Percentiles rank a stretch among this genome's conserved stretches.
phyloP scores from a whole-genome alignment of 176 grass and related monocot genomes.

The Avena sativa region DNA sequence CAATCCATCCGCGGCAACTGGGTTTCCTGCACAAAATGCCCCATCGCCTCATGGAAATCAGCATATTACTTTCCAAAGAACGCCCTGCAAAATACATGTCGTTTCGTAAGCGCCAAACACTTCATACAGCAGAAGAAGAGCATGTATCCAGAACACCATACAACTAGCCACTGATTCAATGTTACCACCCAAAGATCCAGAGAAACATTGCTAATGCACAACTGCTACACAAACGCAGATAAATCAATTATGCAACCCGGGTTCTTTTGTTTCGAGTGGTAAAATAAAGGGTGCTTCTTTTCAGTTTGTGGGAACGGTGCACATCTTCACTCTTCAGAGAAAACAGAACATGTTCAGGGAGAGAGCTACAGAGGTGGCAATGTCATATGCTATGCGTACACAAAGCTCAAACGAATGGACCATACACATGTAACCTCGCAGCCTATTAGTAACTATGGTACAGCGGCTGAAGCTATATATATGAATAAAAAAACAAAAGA shows the following conservation, averaged over 20 bases:
- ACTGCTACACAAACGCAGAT: background rate
- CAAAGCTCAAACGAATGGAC: too few relatives aligned
- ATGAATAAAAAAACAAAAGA: too few relatives aligned
- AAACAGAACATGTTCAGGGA: background rate
- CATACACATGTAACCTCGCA: too few relatives aligned
- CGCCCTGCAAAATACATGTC: background rate
- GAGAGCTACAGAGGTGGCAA: conserved; percentile 10
- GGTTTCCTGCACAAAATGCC: background rate
- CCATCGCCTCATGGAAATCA: background rate
- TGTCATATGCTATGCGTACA: background rate
- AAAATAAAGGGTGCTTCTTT: background rate
- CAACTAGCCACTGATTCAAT: background rate
- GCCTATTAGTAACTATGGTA: too few relatives aligned
- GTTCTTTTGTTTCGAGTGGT: background rate
- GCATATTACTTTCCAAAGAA: background rate
- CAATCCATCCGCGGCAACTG: background rate
- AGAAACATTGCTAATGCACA: background rate
- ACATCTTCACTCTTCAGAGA: background rate
- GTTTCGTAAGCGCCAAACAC: background rate
- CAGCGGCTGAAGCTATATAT: too few relatives aligned
- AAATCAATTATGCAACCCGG: background rate
- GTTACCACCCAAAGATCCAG: background rate
- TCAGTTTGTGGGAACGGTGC: background rate
- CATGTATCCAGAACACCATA: background rate
- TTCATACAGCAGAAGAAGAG: background rate